These are phyloP conservation scores for Drechslerella coelobrocha DNA, from an alignment of 2,329 filamentous ascomycete genomes.

Conservation along the genomic window DNA sequence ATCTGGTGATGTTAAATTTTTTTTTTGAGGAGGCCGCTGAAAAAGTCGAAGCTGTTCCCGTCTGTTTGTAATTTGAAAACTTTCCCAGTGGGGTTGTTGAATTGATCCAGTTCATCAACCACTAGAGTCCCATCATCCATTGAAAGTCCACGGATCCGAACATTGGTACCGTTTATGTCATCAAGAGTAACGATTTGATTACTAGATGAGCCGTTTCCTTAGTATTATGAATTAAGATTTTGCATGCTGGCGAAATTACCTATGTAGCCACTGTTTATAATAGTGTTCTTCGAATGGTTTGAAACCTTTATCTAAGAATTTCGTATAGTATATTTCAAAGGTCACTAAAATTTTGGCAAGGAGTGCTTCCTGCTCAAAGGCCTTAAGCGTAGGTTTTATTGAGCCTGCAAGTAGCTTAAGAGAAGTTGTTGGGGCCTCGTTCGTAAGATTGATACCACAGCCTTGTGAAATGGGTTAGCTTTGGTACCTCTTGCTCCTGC, in stretches of 20 bases:
- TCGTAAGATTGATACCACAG: slow-evolving; percentile 79
- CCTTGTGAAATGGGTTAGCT: slow-evolving; percentile 54
- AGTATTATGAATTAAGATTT: background rate
- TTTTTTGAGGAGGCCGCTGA: slow-evolving; percentile 81
- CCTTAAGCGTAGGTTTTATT: slow-evolving; percentile 60
- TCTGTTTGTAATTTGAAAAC: slow-evolving; percentile 89
- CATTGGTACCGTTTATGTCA: slow-evolving; percentile 75
- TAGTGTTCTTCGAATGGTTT: slow-evolving; percentile 75
- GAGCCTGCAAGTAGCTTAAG: slow-evolving; percentile 67
- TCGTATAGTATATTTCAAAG: slow-evolving; percentile 77
- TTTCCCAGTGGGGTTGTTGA: slow-evolving; percentile 76
- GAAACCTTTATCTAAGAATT: slow-evolving; percentile 79
- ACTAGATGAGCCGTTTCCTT: slow-evolving; percentile 58
- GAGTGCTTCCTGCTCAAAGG: slow-evolving; percentile 77
- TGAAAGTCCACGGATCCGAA: slow-evolving; percentile 84
- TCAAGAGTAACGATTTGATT: slow-evolving; percentile 75
- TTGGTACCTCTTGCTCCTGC: background rate
- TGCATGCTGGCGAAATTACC: slow-evolving; percentile 62
- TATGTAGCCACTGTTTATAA: slow-evolving; percentile 86
- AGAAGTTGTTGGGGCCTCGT: slow-evolving; percentile 83
- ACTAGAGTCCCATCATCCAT: slow-evolving; percentile 86
- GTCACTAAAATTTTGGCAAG: slow-evolving; percentile 79
- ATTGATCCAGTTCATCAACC: slow-evolving; percentile 79
- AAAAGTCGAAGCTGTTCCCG: slow-evolving; percentile 98
- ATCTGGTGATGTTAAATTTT: slow-evolving; percentile 72